Conservation (phyloP, 73 alveolate species). For the Paramecium sonneborni region DNA sequence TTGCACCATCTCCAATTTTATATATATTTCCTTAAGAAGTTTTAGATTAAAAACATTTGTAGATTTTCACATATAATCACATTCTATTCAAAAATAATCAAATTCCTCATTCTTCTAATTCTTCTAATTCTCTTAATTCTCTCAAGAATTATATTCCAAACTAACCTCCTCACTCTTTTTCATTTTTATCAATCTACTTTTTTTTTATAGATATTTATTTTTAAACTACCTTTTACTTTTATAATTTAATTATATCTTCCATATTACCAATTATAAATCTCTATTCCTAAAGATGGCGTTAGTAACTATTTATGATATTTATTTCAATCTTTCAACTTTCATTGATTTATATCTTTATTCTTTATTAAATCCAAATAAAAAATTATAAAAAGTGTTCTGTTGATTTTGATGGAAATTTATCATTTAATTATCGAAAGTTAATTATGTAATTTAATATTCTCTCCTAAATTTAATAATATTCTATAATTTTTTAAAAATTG, state of each 20-base stretch:
- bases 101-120: not conserved
- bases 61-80: slow-evolving; percentile 33
- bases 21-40: slow-evolving; percentile 59
- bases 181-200: not conserved
- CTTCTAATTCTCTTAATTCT: not conserved
- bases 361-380: slow-evolving; percentile 4
- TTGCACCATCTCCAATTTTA: slow-evolving; percentile 79
- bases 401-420: not conserved
- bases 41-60: slow-evolving; percentile 76
- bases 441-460: too few species aligned
- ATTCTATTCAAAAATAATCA: not conserved
- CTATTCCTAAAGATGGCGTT: too few species aligned
- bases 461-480: too few species aligned
- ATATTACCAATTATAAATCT: not conserved
- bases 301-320: not conserved
- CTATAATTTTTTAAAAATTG: not conserved
- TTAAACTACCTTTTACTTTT: not conserved
- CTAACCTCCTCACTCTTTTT: not conserved
- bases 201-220: not conserved
- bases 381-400: not conserved
- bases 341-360: not conserved
- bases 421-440: not conserved
- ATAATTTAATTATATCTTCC: not conserved
- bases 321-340: slow-evolving; percentile 8
- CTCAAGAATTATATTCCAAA: slow-evolving; percentile 14